Percentiles rank a stretch among this genome's conserved stretches.
Evolutionary conservation across 1,284 basidiomycete species (phyloP).

Genomic region (Xerocomus nothofagi): DNA sequence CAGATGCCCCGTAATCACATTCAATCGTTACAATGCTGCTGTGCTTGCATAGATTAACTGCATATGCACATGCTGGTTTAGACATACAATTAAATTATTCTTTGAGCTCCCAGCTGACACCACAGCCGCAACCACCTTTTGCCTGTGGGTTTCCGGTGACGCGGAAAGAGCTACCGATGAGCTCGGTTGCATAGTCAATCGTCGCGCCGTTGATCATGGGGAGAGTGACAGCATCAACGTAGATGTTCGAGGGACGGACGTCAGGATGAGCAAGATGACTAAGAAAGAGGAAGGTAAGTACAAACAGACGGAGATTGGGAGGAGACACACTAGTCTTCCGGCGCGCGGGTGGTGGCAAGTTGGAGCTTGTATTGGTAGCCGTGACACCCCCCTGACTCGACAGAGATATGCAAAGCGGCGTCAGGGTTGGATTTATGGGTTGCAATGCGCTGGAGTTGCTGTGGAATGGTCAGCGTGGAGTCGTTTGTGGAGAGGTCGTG

Average conservation of each 20-base stretch:
- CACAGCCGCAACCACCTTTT: slow-evolving; percentile 88
- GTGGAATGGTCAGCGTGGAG: not conserved
- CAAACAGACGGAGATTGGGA: not conserved
- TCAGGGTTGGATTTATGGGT: slow-evolving; percentile 55
- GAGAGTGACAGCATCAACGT: slow-evolving; percentile 83
- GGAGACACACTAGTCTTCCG: slow-evolving; percentile 77
- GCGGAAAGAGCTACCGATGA: slow-evolving; percentile 86
- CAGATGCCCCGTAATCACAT: not conserved
- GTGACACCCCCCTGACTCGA: slow-evolving; percentile 91
- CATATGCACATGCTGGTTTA: no score
- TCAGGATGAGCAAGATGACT: slow-evolving; percentile 70
- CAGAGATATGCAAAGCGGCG: slow-evolving; percentile 71
- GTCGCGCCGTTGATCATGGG: slow-evolving; percentile 79
- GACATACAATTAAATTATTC: not conserved
- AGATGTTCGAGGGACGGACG: slow-evolving; percentile 67
- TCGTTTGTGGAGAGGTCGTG: slow-evolving; percentile 30
- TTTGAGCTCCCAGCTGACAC: slow-evolving; percentile 88
- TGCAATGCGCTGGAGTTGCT: slow-evolving; percentile 72
- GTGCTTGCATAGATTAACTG: no score
- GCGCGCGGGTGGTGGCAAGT: slow-evolving; percentile 56
- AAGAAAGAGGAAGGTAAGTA: not conserved
- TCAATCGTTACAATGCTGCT: no score
- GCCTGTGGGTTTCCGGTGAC: slow-evolving; percentile 82
- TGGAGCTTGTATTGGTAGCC: slow-evolving; percentile 93
- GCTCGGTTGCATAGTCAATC: slow-evolving; percentile 86